These are phyloP conservation scores for Helicostylum pulchrum DNA, from an alignment of 192 early-diverging fungal species.

Conservation along the genomic window DNA sequence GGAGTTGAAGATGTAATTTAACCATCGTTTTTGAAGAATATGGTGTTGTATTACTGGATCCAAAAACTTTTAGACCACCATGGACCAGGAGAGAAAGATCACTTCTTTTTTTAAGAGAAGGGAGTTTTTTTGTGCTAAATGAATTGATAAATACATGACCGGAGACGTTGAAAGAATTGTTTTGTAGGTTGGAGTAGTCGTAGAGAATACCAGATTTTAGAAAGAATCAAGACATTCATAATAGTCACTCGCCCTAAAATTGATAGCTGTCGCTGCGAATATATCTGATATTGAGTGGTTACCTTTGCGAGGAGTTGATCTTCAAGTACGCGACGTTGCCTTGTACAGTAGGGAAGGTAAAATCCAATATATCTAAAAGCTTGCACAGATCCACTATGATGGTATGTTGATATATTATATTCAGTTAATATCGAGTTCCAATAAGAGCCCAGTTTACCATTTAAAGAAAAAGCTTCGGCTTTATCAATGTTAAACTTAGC, in stretches of 20 bases:
- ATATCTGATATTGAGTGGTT: background rate
- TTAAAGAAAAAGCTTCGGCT: no score
- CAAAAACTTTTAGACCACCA: background rate
- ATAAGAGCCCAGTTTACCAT: no score
- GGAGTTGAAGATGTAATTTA: background rate
- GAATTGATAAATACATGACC: background rate
- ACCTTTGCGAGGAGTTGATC: background rate
- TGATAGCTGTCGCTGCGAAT: background rate
- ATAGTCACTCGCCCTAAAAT: background rate
- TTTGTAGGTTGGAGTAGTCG: background rate
- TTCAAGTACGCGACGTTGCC: no score
- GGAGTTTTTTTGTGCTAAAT: background rate
- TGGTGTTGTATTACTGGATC: background rate
- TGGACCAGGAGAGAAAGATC: background rate
- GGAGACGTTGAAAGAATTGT: background rate
- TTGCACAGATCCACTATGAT: no score
- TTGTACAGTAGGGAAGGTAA: no score
- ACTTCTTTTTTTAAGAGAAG: background rate
- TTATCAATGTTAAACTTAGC: no score
- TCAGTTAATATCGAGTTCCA: no score
- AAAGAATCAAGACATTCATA: background rate
- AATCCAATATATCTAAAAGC: no score
- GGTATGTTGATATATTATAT: no score
- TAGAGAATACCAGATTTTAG: background rate
- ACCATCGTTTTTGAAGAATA: background rate